Conservation (phyloP, 2,329 filamentous ascomycete genomes). For the Phyllosticta citribraziliensis region DNA sequence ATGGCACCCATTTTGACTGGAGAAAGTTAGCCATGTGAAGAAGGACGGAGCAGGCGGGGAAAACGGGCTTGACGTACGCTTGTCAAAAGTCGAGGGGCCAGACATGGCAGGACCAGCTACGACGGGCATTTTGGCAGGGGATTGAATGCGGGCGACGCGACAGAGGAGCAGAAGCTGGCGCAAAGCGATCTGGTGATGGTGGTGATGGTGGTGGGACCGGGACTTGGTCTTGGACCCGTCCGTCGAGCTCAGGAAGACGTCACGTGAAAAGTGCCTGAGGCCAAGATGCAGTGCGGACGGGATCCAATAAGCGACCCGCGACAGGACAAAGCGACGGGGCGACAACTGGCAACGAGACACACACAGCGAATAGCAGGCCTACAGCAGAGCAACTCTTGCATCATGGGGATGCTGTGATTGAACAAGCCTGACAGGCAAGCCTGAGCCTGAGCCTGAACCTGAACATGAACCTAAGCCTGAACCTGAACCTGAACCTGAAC, state of each 20-base stretch:
- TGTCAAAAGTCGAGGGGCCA: slow-evolving; percentile 61
- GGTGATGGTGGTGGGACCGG: background rate
- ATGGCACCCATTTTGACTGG: slow-evolving; percentile 95
- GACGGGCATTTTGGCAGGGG: slow-evolving; percentile 42
- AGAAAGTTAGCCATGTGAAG: slow-evolving; percentile 23
- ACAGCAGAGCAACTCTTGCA: no score
- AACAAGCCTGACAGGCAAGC: background rate
- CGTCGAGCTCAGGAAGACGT: background rate
- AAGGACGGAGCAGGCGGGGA: slow-evolving; percentile 11
- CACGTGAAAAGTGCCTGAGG: background rate
- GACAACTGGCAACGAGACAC: no score
- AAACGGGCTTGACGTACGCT: slow-evolving; percentile 43
- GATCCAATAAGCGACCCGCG: background rate
- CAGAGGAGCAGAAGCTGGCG: background rate
- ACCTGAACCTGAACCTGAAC: background rate
- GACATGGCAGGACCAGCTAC: slow-evolving; percentile 36
- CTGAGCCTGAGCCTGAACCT: background rate
- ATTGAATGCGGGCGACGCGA: background rate
- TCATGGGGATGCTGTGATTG: no score
- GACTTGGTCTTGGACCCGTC: background rate
- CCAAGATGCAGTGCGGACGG: no score
- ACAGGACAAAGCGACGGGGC: background rate
- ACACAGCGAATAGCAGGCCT: no score
- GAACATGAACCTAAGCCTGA: background rate
- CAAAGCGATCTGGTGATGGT: background rate